Percentiles rank a stretch among this genome's conserved stretches.
Evolutionary conservation across 2,329 filamentous ascomycete species (phyloP).

Genomic region (Fusarium vanettenii): DNA sequence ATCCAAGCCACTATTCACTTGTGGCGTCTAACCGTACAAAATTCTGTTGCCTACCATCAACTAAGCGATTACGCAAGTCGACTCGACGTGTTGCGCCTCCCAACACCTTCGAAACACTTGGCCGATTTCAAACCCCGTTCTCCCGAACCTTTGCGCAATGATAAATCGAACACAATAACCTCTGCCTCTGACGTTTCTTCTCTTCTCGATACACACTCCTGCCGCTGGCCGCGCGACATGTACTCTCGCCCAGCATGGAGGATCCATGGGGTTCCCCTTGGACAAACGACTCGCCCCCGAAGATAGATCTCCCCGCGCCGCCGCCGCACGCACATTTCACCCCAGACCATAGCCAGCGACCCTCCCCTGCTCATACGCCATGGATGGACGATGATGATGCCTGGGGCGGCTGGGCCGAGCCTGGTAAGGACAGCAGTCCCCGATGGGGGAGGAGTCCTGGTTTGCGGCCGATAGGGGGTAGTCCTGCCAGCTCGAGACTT

Average conservation of each 20-base stretch:
- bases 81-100: slow-evolving; percentile 22
- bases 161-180: slow-evolving; percentile 31
- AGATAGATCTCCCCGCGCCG: slow-evolving; percentile 48
- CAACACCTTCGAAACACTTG: slow-evolving; percentile 21
- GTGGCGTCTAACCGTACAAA: slow-evolving; percentile 13
- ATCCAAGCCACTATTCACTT: background rate
- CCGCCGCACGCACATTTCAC: slow-evolving; percentile 49
- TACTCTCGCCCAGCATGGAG: slow-evolving; percentile 61
- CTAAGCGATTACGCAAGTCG: slow-evolving; percentile 26
- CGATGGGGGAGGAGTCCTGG: slow-evolving; percentile 50
- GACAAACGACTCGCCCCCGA: slow-evolving; percentile 56
- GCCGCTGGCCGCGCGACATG: slow-evolving; percentile 46
- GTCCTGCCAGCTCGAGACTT: slow-evolving; percentile 40
- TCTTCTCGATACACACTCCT: slow-evolving; percentile 4
- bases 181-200: background rate
- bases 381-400: slow-evolving; percentile 50
- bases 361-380: slow-evolving; percentile 40
- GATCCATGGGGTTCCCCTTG: slow-evolving; percentile 74
- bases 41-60: slow-evolving; percentile 19
- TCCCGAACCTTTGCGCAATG: slow-evolving; percentile 30
- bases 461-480: slow-evolving; percentile 43
- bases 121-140: slow-evolving; percentile 13
- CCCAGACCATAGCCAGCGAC: slow-evolving; percentile 40
- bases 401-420: slow-evolving; percentile 53
- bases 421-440: slow-evolving; percentile 40